Evolutionary conservation across 2,329 filamentous ascomycete genomes (phyloP).

Genomic region (Aspergillus pseudoglaucus): DNA sequence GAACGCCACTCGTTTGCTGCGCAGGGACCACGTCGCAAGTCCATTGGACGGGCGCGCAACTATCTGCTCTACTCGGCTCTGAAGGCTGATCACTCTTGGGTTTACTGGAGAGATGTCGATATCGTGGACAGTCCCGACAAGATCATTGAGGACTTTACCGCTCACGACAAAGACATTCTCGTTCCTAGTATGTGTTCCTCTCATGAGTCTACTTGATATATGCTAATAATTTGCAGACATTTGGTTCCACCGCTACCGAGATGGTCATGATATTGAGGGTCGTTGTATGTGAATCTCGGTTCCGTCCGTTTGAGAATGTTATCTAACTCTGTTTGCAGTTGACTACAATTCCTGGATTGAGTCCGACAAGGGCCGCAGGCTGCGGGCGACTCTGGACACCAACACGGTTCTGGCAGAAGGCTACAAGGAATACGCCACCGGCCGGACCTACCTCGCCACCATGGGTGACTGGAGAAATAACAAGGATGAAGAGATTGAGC

Average conservation of each 20-base stretch:
- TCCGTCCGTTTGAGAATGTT: background rate
- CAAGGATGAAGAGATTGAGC: slow-evolving; percentile 83
- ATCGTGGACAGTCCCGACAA: slow-evolving; percentile 82
- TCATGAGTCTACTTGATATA: background rate
- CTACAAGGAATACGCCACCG: slow-evolving; percentile 89
- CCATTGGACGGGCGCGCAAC: slow-evolving; percentile 84
- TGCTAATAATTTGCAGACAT: slow-evolving; percentile 57
- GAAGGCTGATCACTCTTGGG: slow-evolving; percentile 94
- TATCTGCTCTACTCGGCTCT: slow-evolving; percentile 78
- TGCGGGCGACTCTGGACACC: slow-evolving; percentile 67
- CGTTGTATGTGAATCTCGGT: slow-evolving; percentile 62
- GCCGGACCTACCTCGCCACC: slow-evolving; percentile 77
- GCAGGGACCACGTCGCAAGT: slow-evolving; percentile 83
- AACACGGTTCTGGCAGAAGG: slow-evolving; percentile 86
- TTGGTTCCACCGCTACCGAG: slow-evolving; percentile 88
- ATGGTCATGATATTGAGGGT: slow-evolving; percentile 82
- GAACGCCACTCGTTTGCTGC: slow-evolving; percentile 80
- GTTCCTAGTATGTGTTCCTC: slow-evolving; percentile 71
- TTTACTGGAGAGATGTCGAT: slow-evolving; percentile 97
- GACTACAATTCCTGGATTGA: slow-evolving; percentile 99
- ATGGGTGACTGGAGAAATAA: slow-evolving; percentile 91
- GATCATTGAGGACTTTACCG: slow-evolving; percentile 92
- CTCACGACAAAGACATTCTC: slow-evolving; percentile 84
- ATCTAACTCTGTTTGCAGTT: slow-evolving; percentile 48
- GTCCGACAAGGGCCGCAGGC: slow-evolving; percentile 72